Evolutionary conservation across 2,329 filamentous ascomycete genomes (phyloP), one percentile per base, ranked within the genome.

Genomic region (Cercospora berteroae): DNA sequence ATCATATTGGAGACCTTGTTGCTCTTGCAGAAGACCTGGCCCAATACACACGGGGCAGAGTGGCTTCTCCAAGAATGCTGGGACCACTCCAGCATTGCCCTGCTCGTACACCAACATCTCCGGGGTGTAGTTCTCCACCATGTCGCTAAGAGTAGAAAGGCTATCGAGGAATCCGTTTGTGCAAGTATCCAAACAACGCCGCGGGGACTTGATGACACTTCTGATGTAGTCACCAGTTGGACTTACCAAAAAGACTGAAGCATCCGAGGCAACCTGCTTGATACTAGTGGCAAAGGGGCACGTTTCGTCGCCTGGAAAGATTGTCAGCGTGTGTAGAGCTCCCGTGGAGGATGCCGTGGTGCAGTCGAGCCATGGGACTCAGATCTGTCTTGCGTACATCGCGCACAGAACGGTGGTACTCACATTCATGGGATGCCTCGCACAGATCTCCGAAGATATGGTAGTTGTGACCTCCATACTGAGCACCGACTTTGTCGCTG

Each of bases 1-100:
- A 5, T 48, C 50, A 29, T 64, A 39, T 50, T 73, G 73, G 3
- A 74, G 66, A n/a, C 48, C 50, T 57, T 75, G 70, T 52, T 76
- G 72, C 20, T 73, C 66, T 27, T 68, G 65, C 44, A 71, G 52
- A 18, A 73, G 61, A 6, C 68, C 60, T 10, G 69, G 42, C 18
- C 75, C 74, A 5, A 76, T 69, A 66, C 75, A 77, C 63, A 71
- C 67, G 1, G 75, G 74, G 61, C 75, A 76, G 39, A 75, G 58
- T 4, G 72, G 36, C 12, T 60, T 69, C 52, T 69, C 68, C 39
- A 71, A 58, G 39, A 25, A 64, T 10, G 33, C 23, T 1, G 69
- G 65, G 20, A 59, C 18, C 16, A 20, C 39, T n/a, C 33, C 59
- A 7, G 57, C 27, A 20, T 63, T 58, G 23, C 10, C n/a, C 29